Base-by-base conservation (phyloP, 169 alveolate species). In the Plasmodium malariae region DNA sequence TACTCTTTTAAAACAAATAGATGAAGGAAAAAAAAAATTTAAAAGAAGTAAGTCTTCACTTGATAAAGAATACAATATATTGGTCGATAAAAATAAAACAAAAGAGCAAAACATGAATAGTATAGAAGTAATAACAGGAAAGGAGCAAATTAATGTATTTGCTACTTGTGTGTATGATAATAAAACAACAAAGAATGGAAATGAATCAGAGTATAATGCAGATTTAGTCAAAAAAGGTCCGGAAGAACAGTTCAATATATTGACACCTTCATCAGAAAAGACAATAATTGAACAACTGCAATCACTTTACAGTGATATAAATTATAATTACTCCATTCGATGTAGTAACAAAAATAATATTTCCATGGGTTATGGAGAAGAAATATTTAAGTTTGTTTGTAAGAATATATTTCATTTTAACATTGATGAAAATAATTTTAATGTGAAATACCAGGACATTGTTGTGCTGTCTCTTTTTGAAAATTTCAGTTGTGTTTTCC, bases 351-450 rank as follows among this genome's bases (percentile, higher is more conserved):
- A 24, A 48, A 78, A 78, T 78, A 78, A 78, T 37, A 78, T 78
- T 45, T 78, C 89, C 6, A 55, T 78, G 73, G 89, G 89, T 3
- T 78, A 78, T 68, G 89, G 89, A 48, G 89, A 78, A 19, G 89
- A 78, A 32, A 78, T 78, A 17, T 78, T 78, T 40, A 78, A 78
- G 40, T 78, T 14, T 63, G 89, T 78, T 11, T 78, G 89, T 57
- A 78, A 63, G 45, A 21, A 78, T 4, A 19, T 78, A 7, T 78
- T 62, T 49, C 43, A 43, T 63, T 78, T 36, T 48, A 14, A 11
- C 9, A 17, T 78, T 26, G 32, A 74, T 45, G 78, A 78, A 21
- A 60, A 28, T 26, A 30, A 45, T 19, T 78, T 78, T 24, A 49
- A 45, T 63, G 21, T 78, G 6, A 48, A 78, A 32, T 78, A 78